Conservation (phyloP, 441 rosid genomes). For the Biscutella laevigata region DNA sequence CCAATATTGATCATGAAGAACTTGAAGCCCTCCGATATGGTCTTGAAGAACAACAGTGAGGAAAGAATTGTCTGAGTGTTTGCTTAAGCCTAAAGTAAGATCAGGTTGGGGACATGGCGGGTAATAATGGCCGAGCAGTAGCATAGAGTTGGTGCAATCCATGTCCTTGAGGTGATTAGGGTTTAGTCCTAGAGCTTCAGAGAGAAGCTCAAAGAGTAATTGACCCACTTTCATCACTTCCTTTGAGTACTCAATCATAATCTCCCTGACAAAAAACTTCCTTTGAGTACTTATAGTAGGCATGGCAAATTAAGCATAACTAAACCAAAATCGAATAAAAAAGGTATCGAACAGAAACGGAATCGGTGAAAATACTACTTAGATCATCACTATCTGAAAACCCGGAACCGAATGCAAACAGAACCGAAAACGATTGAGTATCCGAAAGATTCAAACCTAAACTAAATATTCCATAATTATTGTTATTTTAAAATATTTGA, state of each 20-base stretch:
- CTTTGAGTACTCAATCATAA: slow-evolving; percentile 33
- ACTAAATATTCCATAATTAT: too few species aligned
- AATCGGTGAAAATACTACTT: too few species aligned
- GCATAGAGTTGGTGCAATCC: slow-evolving; percentile 33
- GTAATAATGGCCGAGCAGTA: slow-evolving; percentile 41
- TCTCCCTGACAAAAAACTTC: slow-evolving; percentile 40
- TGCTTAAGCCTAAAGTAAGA: slow-evolving; percentile 37
- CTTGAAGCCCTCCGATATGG: slow-evolving; percentile 51
- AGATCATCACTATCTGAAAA: too few species aligned
- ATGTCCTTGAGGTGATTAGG: slow-evolving; percentile 38
- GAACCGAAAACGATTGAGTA: too few species aligned
- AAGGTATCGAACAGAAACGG: too few species aligned
- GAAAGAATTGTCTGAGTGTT: slow-evolving; percentile 25
- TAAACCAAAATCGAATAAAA: too few species aligned
- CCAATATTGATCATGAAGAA: slow-evolving; percentile 40
- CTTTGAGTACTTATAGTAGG: too few species aligned
- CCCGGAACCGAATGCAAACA: too few species aligned
- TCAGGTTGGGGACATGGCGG: slow-evolving; percentile 62
- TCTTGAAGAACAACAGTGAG: slow-evolving; percentile 44
- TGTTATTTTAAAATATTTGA: too few species aligned
- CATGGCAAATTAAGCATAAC: too few species aligned
- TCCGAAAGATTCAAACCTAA: too few species aligned
- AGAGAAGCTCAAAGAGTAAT: slow-evolving; percentile 34
- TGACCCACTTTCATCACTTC: slow-evolving; percentile 34
- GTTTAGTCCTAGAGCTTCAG: slow-evolving; percentile 54